A percentile compares a stretch with the other conserved stretches of the same genome.
Evolutionary conservation across 306 rosid species (phyloP).

Genomic region (Lithocarpus polystachyus): DNA sequence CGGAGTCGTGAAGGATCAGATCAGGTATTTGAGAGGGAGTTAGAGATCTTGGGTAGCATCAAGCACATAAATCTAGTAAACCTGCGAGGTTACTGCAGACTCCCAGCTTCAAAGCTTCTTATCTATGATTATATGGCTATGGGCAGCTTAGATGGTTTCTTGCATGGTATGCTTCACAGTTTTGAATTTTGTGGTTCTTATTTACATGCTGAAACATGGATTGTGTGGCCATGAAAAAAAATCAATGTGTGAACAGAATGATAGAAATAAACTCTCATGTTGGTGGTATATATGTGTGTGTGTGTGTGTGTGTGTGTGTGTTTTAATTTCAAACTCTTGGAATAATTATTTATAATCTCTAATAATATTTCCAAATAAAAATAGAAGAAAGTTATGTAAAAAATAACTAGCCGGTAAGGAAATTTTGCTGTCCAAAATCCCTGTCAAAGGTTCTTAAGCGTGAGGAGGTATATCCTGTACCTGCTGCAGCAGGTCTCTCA

Average conservation of each 20-base stretch:
- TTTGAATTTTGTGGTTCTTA: background rate
- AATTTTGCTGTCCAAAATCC: background rate
- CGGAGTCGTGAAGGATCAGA: constrained; percentile 74
- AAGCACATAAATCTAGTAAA: constrained; percentile 86
- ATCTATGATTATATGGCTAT: constrained; percentile 72
- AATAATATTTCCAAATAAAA: background rate
- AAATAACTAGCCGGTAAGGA: background rate
- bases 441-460: background rate
- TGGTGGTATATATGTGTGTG: background rate
- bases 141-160: constrained; percentile 87
- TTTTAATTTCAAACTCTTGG: background rate
- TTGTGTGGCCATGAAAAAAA: background rate
- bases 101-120: constrained; percentile 86
- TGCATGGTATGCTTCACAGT: constrained; percentile 67
- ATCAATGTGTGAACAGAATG: background rate
- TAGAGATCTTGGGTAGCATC: constrained; percentile 90
- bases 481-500: too few relatives aligned
- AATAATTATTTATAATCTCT: background rate
- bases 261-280: background rate
- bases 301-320: too few relatives aligned
- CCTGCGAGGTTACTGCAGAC: constrained; percentile 90
- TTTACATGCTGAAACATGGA: background rate
- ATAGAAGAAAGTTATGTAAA: background rate
- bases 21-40: constrained; percentile 83
- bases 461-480: too few relatives aligned